These are phyloP conservation scores for Hordeum pubiflorum DNA, from an alignment of 202 grass and related monocot species.

Conservation along the genomic window DNA sequence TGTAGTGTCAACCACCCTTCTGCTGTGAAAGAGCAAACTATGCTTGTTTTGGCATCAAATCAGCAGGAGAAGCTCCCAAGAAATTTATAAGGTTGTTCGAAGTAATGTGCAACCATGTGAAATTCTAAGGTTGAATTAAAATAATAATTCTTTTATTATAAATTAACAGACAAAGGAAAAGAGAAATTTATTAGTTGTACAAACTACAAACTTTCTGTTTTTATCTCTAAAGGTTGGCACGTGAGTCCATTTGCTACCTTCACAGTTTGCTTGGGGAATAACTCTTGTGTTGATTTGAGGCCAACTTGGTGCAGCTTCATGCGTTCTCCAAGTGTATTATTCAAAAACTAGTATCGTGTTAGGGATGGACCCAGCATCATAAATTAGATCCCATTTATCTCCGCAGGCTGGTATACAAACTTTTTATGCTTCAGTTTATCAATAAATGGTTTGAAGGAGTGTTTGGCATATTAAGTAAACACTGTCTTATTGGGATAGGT, in stretches of 20 bases:
- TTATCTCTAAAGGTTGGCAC: background rate
- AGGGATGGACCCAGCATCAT: background rate
- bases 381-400: background rate
- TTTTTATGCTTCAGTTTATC: background rate
- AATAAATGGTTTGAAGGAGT: slow-evolving; percentile 6
- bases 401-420: background rate
- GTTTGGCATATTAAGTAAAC: slow-evolving; percentile 1
- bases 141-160: background rate
- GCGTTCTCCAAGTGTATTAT: background rate
- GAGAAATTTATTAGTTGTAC: background rate
- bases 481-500: slow-evolving; percentile 55
- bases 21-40: background rate
- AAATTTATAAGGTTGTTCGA: background rate
- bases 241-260: slow-evolving; percentile 1
- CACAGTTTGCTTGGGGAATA: slow-evolving; percentile 3
- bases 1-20: background rate
- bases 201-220: background rate
- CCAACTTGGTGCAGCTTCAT: background rate
- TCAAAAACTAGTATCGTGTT: background rate
- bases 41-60: background rate
- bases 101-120: background rate
- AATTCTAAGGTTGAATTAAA: background rate
- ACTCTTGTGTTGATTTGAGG: background rate
- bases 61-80: background rate
- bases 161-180: background rate